Base-by-base conservation (phyloP, 1,284 basidiomycete species). In the Exobasidium rhododendri region DNA sequence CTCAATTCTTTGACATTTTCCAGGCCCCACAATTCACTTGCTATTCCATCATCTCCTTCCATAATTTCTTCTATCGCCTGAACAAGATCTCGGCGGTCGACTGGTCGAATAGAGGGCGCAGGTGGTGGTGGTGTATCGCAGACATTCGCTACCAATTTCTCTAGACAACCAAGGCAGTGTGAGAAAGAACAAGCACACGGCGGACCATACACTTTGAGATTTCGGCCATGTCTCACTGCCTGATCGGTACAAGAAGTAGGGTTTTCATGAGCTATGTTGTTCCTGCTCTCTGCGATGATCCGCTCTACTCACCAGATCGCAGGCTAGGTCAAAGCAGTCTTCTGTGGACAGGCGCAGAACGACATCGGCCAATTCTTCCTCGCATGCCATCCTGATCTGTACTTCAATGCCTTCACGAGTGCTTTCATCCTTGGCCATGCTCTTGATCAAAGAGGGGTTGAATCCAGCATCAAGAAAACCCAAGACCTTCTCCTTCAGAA, bases 181-280 rank as follows among this genome's bases (percentile, higher is more conserved):
- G 67, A 43, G 45, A 69, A 67, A 54, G 57, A 61, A 55, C 67
- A 69, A 5, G 65, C 67, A 46, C 67, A 69, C 28, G 67, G 66
- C 0, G 67, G 67, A 7, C 67, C 67, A 58, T 57, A 67, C 17
- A 20, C 35, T 22, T 50, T 51, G 4, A 69, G 32, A 32, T 69
- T 52, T 1, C 65, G 47, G 1, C 65, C 67, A 32, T 69, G 67
- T 13, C 58, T 20, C 17, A 52, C 35, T 4, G 59, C 56, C 56
- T 62, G 59, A n/a, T n/a, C 17, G 17, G 17, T 49, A 5, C 32
- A 46, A 11, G 26, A 5, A 29, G 26, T 6, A 29, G 28, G 26
- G n/a, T 55, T 5, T 31, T n/a, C n/a, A n/a, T 7, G 20, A 53
- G 7, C 35, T 7, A 40, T 10, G 17, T 10, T 7, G 35, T 40